phyloP scores from a whole-genome alignment of 306 rosid species.

The Acacia acuminata region DNA sequence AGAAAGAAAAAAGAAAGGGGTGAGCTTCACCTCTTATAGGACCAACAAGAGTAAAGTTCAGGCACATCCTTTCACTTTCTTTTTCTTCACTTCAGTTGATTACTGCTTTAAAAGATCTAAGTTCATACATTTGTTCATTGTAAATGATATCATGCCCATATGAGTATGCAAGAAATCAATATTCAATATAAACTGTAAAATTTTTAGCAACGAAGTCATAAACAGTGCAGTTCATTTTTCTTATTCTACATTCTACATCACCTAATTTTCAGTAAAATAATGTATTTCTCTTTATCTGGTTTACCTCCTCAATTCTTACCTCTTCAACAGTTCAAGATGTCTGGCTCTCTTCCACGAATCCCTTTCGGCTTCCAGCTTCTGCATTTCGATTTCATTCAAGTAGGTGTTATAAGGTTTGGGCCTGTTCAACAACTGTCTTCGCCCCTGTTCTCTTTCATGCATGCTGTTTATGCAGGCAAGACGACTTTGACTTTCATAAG shows the following conservation, averaged over 20 bases:
- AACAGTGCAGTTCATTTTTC: neutral
- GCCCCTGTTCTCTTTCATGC: constrained; percentile 19
- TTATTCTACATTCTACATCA: neutral
- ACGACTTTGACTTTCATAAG: constrained; percentile 35
- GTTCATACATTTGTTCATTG: neutral
- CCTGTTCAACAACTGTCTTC: constrained; percentile 17
- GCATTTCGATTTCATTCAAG: constrained; percentile 51
- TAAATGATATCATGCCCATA: neutral
- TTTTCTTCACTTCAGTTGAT: neutral
- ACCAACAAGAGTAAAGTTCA: neutral
- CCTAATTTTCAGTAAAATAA: neutral
- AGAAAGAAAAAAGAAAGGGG: neutral
- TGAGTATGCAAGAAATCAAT: neutral
- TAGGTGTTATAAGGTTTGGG: constrained; percentile 49
- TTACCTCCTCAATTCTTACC: constrained; percentile 33
- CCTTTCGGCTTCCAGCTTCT: constrained; percentile 48
- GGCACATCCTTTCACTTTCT: neutral
- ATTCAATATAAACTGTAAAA: neutral
- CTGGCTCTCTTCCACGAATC: constrained; percentile 52
- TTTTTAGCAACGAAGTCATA: neutral
- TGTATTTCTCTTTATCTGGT: neutral
- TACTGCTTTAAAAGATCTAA: neutral
- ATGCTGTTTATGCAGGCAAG: constrained; percentile 29
- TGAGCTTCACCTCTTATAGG: neutral
- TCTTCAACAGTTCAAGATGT: constrained; percentile 47